phyloP scores from a whole-genome alignment of 306 rosid species.

The Citrullus amarus region DNA sequence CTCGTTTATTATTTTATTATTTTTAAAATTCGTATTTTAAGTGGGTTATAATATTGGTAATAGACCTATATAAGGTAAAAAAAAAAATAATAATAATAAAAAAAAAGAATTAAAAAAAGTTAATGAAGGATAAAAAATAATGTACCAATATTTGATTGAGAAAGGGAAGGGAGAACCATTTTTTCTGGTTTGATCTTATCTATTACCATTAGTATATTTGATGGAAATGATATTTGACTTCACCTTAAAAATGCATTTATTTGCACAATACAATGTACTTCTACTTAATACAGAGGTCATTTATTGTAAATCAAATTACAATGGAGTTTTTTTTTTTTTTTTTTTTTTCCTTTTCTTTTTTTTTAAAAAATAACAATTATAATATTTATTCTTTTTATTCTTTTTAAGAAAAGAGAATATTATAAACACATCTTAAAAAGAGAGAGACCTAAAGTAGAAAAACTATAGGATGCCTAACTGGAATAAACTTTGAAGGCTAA shows the following conservation, averaged over 20 bases:
- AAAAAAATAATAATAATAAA: too few species aligned
- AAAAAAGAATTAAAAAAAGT: too few species aligned
- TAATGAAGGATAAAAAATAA: background rate
- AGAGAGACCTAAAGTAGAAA: too few species aligned
- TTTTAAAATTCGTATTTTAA: background rate
- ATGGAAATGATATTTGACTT: background rate
- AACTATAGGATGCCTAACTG: too few species aligned
- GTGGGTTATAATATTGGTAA: background rate
- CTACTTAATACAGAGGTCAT: background rate
- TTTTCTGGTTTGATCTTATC: background rate
- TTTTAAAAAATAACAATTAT: too few species aligned
- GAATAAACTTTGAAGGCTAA: too few species aligned
- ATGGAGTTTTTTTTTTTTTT: too few species aligned
- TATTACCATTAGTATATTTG: background rate
- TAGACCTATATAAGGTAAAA: background rate
- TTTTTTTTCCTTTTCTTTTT: too few species aligned
- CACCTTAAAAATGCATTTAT: background rate
- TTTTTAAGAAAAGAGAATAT: too few species aligned
- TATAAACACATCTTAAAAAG: too few species aligned
- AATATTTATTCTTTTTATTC: too few species aligned
- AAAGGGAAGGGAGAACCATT: background rate
- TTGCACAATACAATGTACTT: background rate
- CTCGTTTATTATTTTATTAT: background rate
- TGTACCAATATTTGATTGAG: background rate
- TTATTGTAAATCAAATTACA: background rate